A percentile compares a stretch with the other conserved stretches of the same genome.
phyloP scores from a whole-genome alignment of 306 rosid genomes.

The Castanea sativa region DNA sequence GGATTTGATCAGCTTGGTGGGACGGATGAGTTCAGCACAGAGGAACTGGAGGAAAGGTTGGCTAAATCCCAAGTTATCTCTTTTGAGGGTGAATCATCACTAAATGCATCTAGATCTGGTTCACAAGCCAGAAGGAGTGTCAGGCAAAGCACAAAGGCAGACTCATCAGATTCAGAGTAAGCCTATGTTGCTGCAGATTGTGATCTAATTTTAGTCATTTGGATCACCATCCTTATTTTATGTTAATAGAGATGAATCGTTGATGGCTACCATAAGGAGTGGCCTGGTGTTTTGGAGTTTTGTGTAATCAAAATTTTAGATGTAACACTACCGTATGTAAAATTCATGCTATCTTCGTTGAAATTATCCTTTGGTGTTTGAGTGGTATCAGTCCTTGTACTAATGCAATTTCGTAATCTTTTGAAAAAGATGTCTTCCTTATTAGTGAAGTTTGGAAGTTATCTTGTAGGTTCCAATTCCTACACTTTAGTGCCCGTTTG shows the following conservation, averaged over 20 bases:
- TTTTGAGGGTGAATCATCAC: conserved; percentile 80
- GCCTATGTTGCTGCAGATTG: background rate
- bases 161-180: conserved; percentile 89
- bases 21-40: conserved; percentile 87
- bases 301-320: background rate
- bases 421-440: conserved; percentile 2
- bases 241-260: no score
- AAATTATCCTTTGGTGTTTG: background rate
- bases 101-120: conserved; percentile 46
- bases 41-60: conserved; percentile 83
- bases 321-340: background rate
- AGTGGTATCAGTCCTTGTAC: conserved; percentile 1
- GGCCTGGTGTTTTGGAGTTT: background rate
- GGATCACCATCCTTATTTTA: no score
- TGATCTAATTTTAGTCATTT: background rate
- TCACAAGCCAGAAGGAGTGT: conserved; percentile 51
- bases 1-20: conserved; percentile 98
- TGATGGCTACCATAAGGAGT: background rate
- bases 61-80: conserved; percentile 82
- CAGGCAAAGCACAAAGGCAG: conserved; percentile 57
- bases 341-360: background rate
- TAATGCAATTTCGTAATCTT: background rate
- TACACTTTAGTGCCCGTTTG: background rate
- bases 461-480: background rate
- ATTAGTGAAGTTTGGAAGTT: background rate